Evolutionary conservation across 2,329 filamentous ascomycete genomes (phyloP), one percentile per base, ranked within the genome.

Genomic region (Rhynchosporium secalis): DNA sequence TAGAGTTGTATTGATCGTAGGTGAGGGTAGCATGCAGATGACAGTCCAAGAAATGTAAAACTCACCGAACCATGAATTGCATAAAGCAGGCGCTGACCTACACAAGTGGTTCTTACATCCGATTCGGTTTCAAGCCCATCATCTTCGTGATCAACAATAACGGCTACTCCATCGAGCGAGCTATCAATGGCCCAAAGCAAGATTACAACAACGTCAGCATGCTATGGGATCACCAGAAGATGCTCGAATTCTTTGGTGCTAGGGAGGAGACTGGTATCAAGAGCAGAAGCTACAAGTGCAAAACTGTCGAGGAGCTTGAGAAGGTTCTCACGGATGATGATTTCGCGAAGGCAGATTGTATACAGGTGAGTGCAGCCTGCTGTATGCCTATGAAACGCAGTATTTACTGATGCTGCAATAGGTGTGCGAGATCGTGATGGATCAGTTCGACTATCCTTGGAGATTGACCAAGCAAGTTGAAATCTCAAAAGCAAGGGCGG

Each of bases 1-100:
- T n/a, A 76, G 82, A 59, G 83, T 84, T 0, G 78, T 87, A 9
- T 74, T 87, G 1, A 78, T 86, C 64, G 86, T 86, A 40, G 86
- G 85, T 4, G 86, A 88, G 58, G 86, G 86, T 3, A 86, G 84
- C 65, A 80, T 89, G 62, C 83, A 88, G 66, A 82, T 89, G 75
- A 89, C 86, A 0, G 85, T 81, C 0, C 87, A 90, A 70, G 86
- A 88, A 66, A 75, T 90, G 56, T 59, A 45, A 51, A 46, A 41
- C 15, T 33, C 20, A 3, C 12, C 15, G 4, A 9, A 9, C 3
- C 3, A 3, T 9, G 6, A 13, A 40, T 15, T 26, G 3, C 9
- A 6, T 1, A 29, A 28, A 4, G 3, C 49, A 6, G 31, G 4
- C 51, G n/a, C 56, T 59, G 4, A 59, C 20, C 41, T 29, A 0